phyloP scores from a whole-genome alignment of 192 early-diverging fungal genomes.

The Podila epicladia region DNA sequence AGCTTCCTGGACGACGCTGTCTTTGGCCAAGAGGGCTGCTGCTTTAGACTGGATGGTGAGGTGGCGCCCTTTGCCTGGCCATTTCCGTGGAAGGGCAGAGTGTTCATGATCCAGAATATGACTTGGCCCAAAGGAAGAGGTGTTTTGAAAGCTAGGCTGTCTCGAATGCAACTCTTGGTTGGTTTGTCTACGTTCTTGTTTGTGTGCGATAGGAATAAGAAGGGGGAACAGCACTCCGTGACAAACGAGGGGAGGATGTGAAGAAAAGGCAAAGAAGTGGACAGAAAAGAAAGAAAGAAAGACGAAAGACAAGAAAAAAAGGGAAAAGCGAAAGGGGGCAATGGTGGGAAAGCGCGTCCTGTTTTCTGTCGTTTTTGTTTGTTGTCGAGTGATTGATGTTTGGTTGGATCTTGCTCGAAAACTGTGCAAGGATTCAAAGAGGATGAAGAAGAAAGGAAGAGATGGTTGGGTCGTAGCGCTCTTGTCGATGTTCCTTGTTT shows the following conservation, averaged over 20 bases:
- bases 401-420: too few relatives aligned
- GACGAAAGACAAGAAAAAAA: not conserved
- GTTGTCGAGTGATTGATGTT: too few relatives aligned
- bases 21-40: conserved; percentile 39
- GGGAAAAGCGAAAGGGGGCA: not conserved
- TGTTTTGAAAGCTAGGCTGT: not conserved
- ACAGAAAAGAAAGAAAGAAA: not conserved
- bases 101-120: conserved; percentile 21
- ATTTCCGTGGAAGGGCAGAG: conserved; percentile 19
- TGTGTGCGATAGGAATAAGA: not conserved
- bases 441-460: not conserved
- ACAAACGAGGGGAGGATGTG: not conserved
- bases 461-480: not conserved
- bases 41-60: conserved; percentile 13
- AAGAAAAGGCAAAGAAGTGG: conserved; percentile 9
- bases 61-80: conserved; percentile 4
- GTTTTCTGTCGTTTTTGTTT: too few relatives aligned
- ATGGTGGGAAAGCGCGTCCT: not conserved
- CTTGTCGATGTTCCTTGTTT: not conserved
- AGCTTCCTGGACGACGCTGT: conserved; percentile 29
- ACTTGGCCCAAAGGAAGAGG: not conserved
- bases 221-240: conserved; percentile 1
- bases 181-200: not conserved
- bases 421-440: not conserved
- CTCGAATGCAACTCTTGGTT: conserved; percentile 2